Evolutionary conservation across 352 stramenopile genomes (phyloP).

Genomic region (Globisporangium nodosum): DNA sequence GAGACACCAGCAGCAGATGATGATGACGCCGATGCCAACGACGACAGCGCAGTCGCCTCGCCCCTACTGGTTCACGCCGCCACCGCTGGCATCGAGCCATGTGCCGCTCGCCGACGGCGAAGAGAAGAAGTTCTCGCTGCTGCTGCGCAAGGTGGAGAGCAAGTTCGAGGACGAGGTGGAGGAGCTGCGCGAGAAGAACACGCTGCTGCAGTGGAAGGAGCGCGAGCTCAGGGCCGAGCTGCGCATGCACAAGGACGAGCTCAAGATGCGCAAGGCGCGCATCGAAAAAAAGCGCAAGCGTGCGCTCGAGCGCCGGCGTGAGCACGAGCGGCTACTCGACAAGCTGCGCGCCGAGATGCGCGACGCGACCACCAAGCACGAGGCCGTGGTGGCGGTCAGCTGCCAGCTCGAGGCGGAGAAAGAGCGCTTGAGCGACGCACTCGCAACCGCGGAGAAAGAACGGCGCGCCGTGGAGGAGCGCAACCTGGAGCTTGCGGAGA

Average conservation of each 20-base stretch:
- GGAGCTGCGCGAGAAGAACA: constrained; percentile 60
- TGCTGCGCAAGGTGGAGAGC: constrained; percentile 71
- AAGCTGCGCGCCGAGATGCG: constrained; percentile 34
- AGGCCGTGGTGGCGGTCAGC: constrained; percentile 11
- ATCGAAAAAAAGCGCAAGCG: constrained; percentile 73
- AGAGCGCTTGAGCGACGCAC: constrained; percentile 11
- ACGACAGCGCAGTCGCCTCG: not conserved
- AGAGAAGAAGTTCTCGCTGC: constrained; percentile 55
- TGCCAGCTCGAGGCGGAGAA: constrained; percentile 21
- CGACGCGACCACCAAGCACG: constrained; percentile 13
- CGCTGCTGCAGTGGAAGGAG: constrained; percentile 60
- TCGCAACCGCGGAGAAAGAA: constrained; percentile 27
- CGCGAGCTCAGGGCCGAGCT: constrained; percentile 70
- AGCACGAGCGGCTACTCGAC: constrained; percentile 49
- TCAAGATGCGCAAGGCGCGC: constrained; percentile 55
- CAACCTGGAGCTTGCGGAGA: constrained; percentile 45
- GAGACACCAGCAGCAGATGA: not conserved
- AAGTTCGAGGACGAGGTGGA: constrained; percentile 80
- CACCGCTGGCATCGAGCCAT: not conserved
- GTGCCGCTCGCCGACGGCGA: constrained; percentile 18
- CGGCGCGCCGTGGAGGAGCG: constrained; percentile 38
- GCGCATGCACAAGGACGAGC: constrained; percentile 50
- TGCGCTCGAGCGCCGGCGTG: constrained; percentile 47
- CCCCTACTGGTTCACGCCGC: constrained; percentile 7
- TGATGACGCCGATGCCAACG: not conserved